Evolutionary conservation across 2,329 filamentous ascomycete species (phyloP).

Genomic region (Microdochium paspali): DNA sequence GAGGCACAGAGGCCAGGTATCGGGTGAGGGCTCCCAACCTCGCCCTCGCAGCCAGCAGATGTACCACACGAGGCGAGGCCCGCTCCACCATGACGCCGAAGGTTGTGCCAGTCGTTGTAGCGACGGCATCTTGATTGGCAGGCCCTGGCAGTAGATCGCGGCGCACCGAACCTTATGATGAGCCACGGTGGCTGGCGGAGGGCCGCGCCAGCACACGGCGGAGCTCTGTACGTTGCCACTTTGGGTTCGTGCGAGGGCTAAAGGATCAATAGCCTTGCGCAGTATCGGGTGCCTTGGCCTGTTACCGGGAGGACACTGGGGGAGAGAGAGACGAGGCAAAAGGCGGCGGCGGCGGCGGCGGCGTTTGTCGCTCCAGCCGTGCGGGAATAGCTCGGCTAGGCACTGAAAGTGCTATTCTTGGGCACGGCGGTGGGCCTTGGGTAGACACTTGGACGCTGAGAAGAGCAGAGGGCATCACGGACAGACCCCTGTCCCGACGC

Average conservation of each 20-base stretch:
- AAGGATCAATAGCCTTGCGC: not conserved
- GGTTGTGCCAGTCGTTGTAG: not conserved
- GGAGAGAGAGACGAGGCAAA: not conserved
- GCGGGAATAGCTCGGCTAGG: no score
- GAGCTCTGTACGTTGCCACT: not conserved
- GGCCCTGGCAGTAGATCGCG: not conserved
- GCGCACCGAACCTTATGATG: not conserved
- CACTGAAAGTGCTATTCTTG: not conserved
- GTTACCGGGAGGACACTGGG: not conserved
- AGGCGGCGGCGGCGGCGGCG: no score
- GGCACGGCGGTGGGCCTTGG: not conserved
- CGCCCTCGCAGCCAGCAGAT: not conserved
- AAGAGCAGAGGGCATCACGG: no score
- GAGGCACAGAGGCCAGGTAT: not conserved
- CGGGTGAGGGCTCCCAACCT: slow-evolving; percentile 1
- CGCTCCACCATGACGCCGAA: not conserved
- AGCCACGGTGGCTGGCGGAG: not conserved
- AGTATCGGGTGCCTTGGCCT: not conserved
- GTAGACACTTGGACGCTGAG: no score
- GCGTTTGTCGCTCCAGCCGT: no score
- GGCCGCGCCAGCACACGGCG: not conserved
- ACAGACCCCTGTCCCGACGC: not conserved
- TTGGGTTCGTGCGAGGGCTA: not conserved
- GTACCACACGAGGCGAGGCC: not conserved
- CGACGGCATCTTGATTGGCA: not conserved